These are phyloP conservation scores for Annulohypoxylon maeteangense DNA, from an alignment of 495 filamentous ascomycete species.

Conservation along the genomic window DNA sequence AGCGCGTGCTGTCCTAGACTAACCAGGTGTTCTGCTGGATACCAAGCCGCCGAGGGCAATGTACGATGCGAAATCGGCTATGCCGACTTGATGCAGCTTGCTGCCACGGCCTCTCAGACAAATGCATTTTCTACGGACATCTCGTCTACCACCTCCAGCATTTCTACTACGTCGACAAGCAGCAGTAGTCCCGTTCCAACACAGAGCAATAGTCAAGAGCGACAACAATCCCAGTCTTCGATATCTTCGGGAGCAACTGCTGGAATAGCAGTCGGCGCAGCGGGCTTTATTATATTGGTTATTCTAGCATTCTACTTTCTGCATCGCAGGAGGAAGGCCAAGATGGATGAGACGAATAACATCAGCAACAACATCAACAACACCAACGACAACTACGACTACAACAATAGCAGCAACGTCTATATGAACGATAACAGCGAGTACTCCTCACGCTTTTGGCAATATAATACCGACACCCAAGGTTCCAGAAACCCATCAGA, in stretches of 20 bases:
- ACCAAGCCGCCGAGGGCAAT: not conserved
- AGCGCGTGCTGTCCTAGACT: not conserved
- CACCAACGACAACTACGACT: no score
- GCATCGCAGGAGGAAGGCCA: not conserved
- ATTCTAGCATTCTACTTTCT: not conserved
- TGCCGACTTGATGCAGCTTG: not conserved
- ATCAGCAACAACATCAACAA: not conserved
- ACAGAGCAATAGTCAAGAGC: not conserved
- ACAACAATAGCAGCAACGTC: not conserved
- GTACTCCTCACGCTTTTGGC: not conserved
- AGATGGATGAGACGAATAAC: not conserved
- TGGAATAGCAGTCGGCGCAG: not conserved
- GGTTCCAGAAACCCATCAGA: not conserved
- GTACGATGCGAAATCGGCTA: slow-evolving; percentile 6
- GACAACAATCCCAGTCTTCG: not conserved
- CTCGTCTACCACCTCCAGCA: not conserved
- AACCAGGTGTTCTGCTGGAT: not conserved
- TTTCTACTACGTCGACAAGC: not conserved
- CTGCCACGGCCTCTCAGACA: not conserved
- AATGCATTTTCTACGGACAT: no score
- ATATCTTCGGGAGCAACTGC: not conserved
- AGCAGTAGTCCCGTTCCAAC: not conserved
- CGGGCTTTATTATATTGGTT: not conserved
- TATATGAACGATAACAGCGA: not conserved
- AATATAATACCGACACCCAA: not conserved